A percentile compares a stretch with the other conserved stretches of the same genome.
Evolutionary conservation across 2,329 filamentous ascomycete genomes (phyloP).

Genomic region (Leptographium radiaticola): DNA sequence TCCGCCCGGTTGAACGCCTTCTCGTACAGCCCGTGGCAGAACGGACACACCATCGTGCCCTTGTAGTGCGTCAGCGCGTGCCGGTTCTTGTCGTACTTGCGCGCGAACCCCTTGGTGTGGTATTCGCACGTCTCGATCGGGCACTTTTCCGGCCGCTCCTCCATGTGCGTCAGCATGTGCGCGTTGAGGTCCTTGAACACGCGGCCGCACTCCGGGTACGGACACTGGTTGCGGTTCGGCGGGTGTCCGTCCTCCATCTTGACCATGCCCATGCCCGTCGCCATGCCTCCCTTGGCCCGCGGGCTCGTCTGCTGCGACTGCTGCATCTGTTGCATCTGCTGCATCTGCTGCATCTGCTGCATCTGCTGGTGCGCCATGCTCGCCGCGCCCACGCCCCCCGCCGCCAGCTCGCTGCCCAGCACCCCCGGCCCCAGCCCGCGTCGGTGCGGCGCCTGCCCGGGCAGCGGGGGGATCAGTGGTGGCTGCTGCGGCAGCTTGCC

Average conservation of each 20-base stretch:
- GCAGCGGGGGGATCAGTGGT: conserved; percentile 1
- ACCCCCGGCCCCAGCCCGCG: neutral
- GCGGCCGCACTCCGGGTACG: conserved; percentile 44
- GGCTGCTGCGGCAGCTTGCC: neutral
- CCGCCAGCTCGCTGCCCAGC: neutral
- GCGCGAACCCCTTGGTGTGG: conserved; percentile 82
- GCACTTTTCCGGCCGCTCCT: conserved; percentile 89
- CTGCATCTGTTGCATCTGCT: conserved; percentile 5
- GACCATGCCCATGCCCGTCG: conserved; percentile 5
- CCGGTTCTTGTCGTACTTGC: conserved; percentile 96
- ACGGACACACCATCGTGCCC: conserved; percentile 94
- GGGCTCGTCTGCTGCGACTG: conserved; percentile 6
- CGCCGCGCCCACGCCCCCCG: neutral
- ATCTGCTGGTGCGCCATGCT: too few relatives aligned
- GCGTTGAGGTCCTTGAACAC: conserved; percentile 58
- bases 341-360: neutral
- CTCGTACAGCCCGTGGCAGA: conserved; percentile 81
- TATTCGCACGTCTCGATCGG: conserved; percentile 91
- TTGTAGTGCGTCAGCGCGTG: conserved; percentile 97
- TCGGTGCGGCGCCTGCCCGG: neutral
- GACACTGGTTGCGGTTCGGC: conserved; percentile 36
- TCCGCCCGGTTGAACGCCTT: conserved; percentile 96
- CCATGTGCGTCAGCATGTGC: conserved; percentile 93
- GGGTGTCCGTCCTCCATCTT: conserved; percentile 18
- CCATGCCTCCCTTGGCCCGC: neutral